Percentiles rank a stretch among this genome's conserved stretches.
Evolutionary conservation across 148 eudicot genomes (phyloP).

Genomic region (Dianthus caryophyllus): DNA sequence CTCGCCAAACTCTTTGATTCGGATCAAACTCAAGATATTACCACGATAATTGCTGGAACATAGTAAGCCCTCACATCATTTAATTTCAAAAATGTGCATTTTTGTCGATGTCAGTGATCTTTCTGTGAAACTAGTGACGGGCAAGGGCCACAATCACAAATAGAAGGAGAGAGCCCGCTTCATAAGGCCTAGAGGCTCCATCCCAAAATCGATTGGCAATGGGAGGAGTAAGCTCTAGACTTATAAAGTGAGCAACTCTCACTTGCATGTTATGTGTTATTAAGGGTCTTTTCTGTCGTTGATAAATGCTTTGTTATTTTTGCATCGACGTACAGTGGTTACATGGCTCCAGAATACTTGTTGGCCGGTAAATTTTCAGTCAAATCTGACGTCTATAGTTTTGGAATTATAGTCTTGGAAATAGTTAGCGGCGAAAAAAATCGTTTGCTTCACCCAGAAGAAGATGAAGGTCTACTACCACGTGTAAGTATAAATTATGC

Average conservation of each 20-base stretch:
- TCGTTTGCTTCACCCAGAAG: neutral
- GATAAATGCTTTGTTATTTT: no score
- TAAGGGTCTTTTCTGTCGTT: no score
- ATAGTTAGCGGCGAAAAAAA: conserved; percentile 35
- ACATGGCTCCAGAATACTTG: conserved; percentile 48
- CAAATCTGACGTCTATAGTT: conserved; percentile 43
- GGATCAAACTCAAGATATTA: conserved; percentile 21
- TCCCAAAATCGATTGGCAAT: no score
- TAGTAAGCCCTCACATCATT: conserved; percentile 3
- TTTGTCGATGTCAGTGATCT: neutral
- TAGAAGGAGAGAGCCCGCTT: no score
- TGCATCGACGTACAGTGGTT: conserved; percentile 33
- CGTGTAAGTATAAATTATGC: conserved; percentile 10
- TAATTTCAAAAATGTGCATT: no score
- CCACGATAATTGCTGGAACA: conserved; percentile 23
- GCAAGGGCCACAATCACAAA: no score
- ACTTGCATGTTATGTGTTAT: no score
- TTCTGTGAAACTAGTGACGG: no score
- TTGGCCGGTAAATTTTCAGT: conserved; percentile 35
- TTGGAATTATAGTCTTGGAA: conserved; percentile 45
- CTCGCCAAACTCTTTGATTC: conserved; percentile 25
- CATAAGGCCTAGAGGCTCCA: no score
- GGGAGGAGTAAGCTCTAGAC: no score
- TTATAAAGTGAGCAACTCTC: no score
- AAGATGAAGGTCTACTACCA: conserved; percentile 7